Conservation (phyloP, 495 filamentous ascomycete genomes). For the Penicillium canescens region DNA sequence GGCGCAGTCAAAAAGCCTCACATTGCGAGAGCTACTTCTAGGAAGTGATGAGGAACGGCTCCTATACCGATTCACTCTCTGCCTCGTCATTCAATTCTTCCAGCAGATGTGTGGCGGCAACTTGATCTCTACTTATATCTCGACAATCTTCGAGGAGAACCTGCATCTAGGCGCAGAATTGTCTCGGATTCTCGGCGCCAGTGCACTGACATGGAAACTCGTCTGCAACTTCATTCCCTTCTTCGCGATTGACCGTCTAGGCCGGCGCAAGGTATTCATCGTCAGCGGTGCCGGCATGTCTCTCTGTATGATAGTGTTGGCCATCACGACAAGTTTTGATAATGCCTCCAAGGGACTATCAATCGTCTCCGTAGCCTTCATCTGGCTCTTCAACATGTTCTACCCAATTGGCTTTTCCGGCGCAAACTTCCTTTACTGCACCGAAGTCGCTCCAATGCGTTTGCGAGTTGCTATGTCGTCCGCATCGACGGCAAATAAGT, state of each 20-base stretch:
- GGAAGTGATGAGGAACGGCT: conserved; percentile 26
- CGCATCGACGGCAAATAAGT: conserved; percentile 42
- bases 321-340: conserved; percentile 40
- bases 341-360: conserved; percentile 13
- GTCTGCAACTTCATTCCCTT: conserved; percentile 49
- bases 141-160: conserved; percentile 37
- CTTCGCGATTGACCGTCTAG: conserved; percentile 53
- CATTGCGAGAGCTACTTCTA: neutral
- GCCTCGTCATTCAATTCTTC: conserved; percentile 43
- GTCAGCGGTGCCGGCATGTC: conserved; percentile 51
- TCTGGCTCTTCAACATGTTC: conserved; percentile 63
- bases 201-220: conserved; percentile 53
- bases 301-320: conserved; percentile 48
- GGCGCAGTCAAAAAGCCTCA: neutral
- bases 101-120: conserved; percentile 45
- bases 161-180: conserved; percentile 25
- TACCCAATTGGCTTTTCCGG: conserved; percentile 60
- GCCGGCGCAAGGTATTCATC: conserved; percentile 56
- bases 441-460: conserved; percentile 54
- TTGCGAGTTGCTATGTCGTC: conserved; percentile 55
- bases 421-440: conserved; percentile 58
- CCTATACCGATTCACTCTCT: conserved; percentile 34
- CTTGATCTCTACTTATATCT: conserved; percentile 33
- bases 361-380: conserved; percentile 50
- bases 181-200: conserved; percentile 30